These are phyloP conservation scores for Hymenoscyphus albidus DNA, from an alignment of 2,329 filamentous ascomycete species.

Conservation along the genomic window DNA sequence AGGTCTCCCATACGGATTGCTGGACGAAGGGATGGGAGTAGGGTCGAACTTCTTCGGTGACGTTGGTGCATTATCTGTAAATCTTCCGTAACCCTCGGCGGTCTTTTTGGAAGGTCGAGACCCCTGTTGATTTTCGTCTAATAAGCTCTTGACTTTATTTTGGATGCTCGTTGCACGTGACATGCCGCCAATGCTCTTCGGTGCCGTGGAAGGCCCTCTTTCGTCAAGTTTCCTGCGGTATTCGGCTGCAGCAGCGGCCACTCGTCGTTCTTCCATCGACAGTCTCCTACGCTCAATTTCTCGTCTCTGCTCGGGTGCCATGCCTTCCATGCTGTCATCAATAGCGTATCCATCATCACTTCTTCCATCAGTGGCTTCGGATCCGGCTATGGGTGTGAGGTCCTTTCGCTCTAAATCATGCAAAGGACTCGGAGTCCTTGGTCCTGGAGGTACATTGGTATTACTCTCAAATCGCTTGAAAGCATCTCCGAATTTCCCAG, in stretches of 20 bases:
- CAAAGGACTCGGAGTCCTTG: constrained; percentile 43
- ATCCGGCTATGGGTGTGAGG: constrained; percentile 67
- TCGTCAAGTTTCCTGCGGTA: constrained; percentile 73
- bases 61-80: constrained; percentile 52
- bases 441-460: constrained; percentile 38
- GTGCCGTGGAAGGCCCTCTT: constrained; percentile 48
- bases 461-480: constrained; percentile 81
- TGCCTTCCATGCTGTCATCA: constrained; percentile 61
- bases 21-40: constrained; percentile 7
- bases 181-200: constrained; percentile 54
- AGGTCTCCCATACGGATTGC: constrained; percentile 28
- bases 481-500: constrained; percentile 85
- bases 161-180: constrained; percentile 81
- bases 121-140: constrained; percentile 71
- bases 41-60: constrained; percentile 21
- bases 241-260: constrained; percentile 83
- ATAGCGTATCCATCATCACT: constrained; percentile 64
- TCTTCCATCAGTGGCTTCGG: constrained; percentile 65
- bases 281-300: constrained; percentile 81
- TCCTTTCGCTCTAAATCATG: constrained; percentile 40
- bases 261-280: constrained; percentile 83
- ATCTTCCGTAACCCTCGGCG: constrained; percentile 86
- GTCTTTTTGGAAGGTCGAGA: constrained; percentile 56
- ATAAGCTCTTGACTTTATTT: constrained; percentile 78
- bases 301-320: constrained; percentile 83